These are phyloP conservation scores for Rhizopus stolonifer DNA, from an alignment of 371 early-diverging fungal genomes.

Conservation along the genomic window DNA sequence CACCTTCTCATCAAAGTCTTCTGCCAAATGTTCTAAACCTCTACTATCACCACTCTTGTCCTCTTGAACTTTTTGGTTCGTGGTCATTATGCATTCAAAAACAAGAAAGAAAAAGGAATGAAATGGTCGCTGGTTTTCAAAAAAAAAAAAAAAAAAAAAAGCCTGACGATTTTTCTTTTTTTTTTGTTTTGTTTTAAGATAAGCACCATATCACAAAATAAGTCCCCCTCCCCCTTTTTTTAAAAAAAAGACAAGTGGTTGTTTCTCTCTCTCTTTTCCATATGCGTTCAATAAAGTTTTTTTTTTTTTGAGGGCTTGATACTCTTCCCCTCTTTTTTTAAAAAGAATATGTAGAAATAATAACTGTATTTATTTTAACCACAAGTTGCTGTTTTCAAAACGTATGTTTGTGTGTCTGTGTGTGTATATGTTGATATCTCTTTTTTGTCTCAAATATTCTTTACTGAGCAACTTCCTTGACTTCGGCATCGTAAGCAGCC, in stretches of 20 bases:
- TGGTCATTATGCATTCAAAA: not conserved
- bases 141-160: not conserved
- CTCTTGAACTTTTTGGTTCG: not conserved
- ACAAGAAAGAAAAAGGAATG: not conserved
- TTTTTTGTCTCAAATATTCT: not conserved
- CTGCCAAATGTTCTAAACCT: constrained; percentile 14
- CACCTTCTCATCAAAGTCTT: constrained; percentile 31
- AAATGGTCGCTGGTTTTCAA: not conserved
- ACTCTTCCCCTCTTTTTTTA: too few species aligned
- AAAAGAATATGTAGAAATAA: too few species aligned
- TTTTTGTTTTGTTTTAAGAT: too few species aligned
- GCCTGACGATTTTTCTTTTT: not conserved
- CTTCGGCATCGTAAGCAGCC: constrained; percentile 48
- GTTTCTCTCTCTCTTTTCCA: too few species aligned
- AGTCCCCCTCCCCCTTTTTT: too few species aligned
- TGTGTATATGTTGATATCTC: not conserved
- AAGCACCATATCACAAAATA: too few species aligned
- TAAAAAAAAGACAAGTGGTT: too few species aligned
- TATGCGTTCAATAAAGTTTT: too few species aligned
- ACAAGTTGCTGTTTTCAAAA: not conserved
- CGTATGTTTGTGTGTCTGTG: not conserved
- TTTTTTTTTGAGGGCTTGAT: too few species aligned
- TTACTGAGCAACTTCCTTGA: constrained; percentile 44
- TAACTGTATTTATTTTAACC: too few species aligned
- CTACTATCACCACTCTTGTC: not conserved